phyloP scores from a whole-genome alignment of 306 rosid genomes.

The Vigna radiata region DNA sequence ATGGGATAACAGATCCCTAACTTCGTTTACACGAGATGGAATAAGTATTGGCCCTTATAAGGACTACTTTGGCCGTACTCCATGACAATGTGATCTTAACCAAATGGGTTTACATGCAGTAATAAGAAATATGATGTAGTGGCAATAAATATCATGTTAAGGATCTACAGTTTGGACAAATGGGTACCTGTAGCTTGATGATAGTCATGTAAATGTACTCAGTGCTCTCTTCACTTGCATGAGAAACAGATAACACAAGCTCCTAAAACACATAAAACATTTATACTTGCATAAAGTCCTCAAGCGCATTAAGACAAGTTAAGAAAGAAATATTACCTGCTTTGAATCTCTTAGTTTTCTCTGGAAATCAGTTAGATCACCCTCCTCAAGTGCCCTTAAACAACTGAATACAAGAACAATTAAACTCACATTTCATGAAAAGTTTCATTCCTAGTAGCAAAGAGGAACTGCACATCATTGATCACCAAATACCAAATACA shows the following conservation, averaged over 20 bases:
- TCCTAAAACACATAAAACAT: slow-evolving; percentile 58
- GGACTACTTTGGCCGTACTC: not conserved
- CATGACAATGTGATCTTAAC: too few relatives aligned
- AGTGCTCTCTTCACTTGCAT: slow-evolving; percentile 92
- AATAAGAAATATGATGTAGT: not conserved
- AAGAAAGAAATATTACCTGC: slow-evolving; percentile 66
- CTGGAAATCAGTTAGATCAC: slow-evolving; percentile 68
- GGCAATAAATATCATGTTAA: slow-evolving; percentile 27
- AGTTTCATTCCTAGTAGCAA: not conserved
- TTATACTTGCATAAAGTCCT: slow-evolving; percentile 39
- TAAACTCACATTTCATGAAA: slow-evolving; percentile 27
- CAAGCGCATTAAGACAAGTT: slow-evolving; percentile 29
- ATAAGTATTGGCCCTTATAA: not conserved
- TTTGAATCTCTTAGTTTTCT: slow-evolving; percentile 74
- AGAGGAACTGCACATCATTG: slow-evolving; percentile 11
- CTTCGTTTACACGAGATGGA: not conserved
- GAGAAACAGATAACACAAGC: slow-evolving; percentile 86
- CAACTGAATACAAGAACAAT: slow-evolving; percentile 61
- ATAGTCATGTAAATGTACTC: slow-evolving; percentile 79
- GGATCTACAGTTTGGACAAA: slow-evolving; percentile 28
- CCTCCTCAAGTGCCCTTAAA: slow-evolving; percentile 89
- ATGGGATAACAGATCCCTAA: not conserved
- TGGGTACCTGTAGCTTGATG: slow-evolving; percentile 81
- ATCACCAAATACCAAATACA: slow-evolving; percentile 20
- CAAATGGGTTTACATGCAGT: not conserved